Evolutionary conservation across 495 filamentous ascomycete genomes (phyloP).

Genomic region (Penicillium alfredii): DNA sequence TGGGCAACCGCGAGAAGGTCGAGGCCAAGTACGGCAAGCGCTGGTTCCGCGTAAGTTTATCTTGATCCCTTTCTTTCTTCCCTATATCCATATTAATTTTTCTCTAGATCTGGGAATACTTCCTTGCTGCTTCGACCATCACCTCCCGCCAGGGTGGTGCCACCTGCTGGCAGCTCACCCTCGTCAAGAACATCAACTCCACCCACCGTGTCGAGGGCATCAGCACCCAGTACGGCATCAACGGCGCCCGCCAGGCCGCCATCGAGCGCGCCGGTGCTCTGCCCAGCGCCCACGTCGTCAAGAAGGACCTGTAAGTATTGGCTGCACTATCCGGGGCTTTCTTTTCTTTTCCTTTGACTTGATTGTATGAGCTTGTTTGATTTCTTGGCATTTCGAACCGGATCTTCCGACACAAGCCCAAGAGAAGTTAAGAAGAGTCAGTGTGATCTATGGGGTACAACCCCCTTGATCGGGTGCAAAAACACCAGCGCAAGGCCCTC

Average conservation of each 20-base stretch:
- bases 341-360: constrained; percentile 7
- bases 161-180: constrained; percentile 90
- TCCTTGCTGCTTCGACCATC: constrained; percentile 91
- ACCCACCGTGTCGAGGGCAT: constrained; percentile 91
- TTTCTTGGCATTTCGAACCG: too few relatives aligned
- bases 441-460: too few relatives aligned
- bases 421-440: too few relatives aligned
- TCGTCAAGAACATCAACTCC: constrained; percentile 98
- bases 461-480: too few relatives aligned
- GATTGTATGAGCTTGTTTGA: too few relatives aligned
- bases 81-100: not conserved
- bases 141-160: constrained; percentile 87
- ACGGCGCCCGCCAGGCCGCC: constrained; percentile 55
- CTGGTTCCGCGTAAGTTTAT: constrained; percentile 89
- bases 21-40: constrained; percentile 89
- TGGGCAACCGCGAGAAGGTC: constrained; percentile 92
- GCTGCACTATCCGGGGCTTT: constrained; percentile 4
- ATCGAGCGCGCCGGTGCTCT: constrained; percentile 34
- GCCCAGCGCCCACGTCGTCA: constrained; percentile 37
- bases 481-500: too few relatives aligned
- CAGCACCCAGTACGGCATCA: constrained; percentile 63
- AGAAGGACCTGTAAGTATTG: constrained; percentile 28
- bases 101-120: constrained; percentile 94
- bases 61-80: not conserved
- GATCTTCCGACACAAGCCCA: too few relatives aligned